Percentiles rank a stretch among this genome's conserved stretches.
Conservation (phyloP, 2,329 filamentous ascomycete species). For the Paecilomyces niveus region DNA sequence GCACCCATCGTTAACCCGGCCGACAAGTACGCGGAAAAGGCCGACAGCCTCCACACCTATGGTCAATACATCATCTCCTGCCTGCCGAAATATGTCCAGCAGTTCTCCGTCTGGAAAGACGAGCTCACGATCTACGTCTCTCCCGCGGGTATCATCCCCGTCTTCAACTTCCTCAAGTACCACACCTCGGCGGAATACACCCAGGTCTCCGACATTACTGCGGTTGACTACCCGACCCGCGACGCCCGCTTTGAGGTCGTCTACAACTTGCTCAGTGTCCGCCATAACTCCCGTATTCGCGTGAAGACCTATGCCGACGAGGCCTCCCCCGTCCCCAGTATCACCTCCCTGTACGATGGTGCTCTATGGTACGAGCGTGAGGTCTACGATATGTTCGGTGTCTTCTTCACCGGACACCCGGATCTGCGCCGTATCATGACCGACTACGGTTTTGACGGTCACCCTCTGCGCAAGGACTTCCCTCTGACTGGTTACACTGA, state of each 20-base stretch:
- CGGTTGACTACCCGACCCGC: constrained; percentile 90
- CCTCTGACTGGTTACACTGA: constrained; percentile 97
- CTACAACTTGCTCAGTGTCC: constrained; percentile 92
- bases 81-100: constrained; percentile 95
- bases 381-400: constrained; percentile 94
- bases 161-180: constrained; percentile 93
- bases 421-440: constrained; percentile 98
- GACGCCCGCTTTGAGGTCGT: constrained; percentile 96
- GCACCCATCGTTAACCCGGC: constrained; percentile 80
- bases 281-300: constrained; percentile 92
- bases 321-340: constrained; percentile 82
- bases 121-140: constrained; percentile 92
- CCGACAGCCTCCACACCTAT: constrained; percentile 84
- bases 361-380: constrained; percentile 99
- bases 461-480: constrained; percentile 96
- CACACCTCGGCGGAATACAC: constrained; percentile 98
- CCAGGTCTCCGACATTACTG: constrained; percentile 84
- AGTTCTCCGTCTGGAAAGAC: constrained; percentile 99
- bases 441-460: constrained; percentile 97
- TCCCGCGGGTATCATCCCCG: constrained; percentile 79
- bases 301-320: constrained; percentile 99
- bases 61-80: constrained; percentile 95
- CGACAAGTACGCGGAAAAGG: constrained; percentile 85
- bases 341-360: constrained; percentile 81
- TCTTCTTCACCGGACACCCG: constrained; percentile 93